Evolutionary conservation across 202 grass and related monocot genomes (phyloP), one percentile per base, ranked within the genome.

Genomic region (Dendrocalamus latiflorus): DNA sequence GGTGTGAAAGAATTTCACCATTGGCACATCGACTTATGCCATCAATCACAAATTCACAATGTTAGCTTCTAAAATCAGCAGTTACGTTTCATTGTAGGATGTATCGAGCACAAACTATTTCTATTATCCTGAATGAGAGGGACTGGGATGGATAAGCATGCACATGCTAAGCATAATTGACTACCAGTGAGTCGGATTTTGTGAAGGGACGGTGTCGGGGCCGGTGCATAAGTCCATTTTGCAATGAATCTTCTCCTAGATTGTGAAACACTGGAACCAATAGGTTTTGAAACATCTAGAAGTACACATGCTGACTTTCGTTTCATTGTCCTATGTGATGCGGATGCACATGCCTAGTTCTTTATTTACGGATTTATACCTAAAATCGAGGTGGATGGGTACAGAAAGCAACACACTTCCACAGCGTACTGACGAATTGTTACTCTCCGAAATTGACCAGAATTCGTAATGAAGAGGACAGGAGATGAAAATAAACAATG

Each of bases 241-340:
- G 30, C 30, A 30, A 30, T 30, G 30, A 30, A 30, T 30, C 30
- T 30, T 30, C 30, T 30, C 3, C 30, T 39, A 39, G 38, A 41
- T 9, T 41, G 71, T 69, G 71, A 82, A 70, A 30, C 21, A 9
- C 49, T 50, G n/a, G n/a, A n/a, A n/a, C n/a, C n/a, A n/a, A n/a
- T 41, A 39, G 24, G 65, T 76, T 76, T 82, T 60, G 22, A 76
- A 76, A 66, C 72, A 25, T 87, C 85, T 76, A 81, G 78, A 86
- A 75, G 21, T 10, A 69, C 21, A 20, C 70, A 42, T 75, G 85
- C 33, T 76, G 85, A 62, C 85, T 82, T 69, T 36, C 43, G 30
- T 33, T 81, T 68, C 21, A 76, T 61, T 34, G 20, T 54, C 3
- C 11, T 75, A 4, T 38, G 17, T n/a, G 15, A 33, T 8, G 56